These are phyloP conservation scores for Leptographium galeiforme DNA, from an alignment of 2,329 filamentous ascomycete genomes.

Conservation along the genomic window DNA sequence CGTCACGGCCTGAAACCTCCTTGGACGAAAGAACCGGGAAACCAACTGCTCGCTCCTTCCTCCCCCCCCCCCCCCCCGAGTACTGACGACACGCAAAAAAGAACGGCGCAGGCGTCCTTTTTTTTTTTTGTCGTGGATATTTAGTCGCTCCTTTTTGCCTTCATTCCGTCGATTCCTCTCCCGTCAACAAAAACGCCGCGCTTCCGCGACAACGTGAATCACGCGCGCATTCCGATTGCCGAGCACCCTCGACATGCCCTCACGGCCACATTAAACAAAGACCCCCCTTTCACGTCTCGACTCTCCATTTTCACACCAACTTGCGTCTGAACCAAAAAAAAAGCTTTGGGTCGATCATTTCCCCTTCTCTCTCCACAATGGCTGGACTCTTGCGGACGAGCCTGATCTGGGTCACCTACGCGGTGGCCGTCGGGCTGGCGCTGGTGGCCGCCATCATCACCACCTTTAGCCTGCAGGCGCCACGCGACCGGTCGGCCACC, in stretches of 20 bases:
- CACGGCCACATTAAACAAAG: neutral
- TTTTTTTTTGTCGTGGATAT: neutral
- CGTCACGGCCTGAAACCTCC: neutral
- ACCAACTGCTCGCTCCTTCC: neutral
- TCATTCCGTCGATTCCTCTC: neutral
- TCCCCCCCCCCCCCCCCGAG: no score
- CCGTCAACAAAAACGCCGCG: neutral
- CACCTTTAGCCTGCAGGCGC: constrained; percentile 82
- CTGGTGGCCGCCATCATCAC: constrained; percentile 70
- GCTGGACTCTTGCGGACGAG: constrained; percentile 62
- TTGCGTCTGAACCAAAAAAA: no score
- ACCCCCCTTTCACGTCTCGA: neutral
- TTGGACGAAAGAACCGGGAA: neutral
- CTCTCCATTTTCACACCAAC: neutral
- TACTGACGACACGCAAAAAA: neutral
- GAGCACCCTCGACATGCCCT: neutral
- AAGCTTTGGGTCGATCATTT: neutral
- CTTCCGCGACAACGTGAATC: neutral
- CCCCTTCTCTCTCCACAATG: neutral
- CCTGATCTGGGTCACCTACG: constrained; percentile 92
- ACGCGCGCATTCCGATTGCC: neutral
- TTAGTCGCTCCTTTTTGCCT: neutral
- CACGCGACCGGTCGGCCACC: constrained; percentile 68
- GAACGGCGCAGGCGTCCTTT: neutral
- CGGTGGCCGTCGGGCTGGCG: constrained; percentile 63